Conservation (phyloP, 768 basidiomycete genomes). For the Boletus insuetus region DNA sequence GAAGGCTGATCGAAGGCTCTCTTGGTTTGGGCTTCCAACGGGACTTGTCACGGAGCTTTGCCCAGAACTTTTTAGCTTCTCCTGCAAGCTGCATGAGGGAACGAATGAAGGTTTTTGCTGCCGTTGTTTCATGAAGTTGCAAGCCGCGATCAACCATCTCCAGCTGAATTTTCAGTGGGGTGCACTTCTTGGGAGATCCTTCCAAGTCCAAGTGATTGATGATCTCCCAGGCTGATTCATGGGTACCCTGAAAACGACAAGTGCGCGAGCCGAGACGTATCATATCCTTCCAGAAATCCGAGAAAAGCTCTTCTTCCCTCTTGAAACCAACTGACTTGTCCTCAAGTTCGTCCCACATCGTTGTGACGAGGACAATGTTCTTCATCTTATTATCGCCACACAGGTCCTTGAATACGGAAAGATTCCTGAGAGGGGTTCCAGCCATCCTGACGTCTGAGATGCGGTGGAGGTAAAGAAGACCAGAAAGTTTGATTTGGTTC, state of each 20-base stretch:
- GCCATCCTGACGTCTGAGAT: background rate
- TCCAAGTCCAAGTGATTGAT: background rate
- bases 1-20: too few relatives aligned
- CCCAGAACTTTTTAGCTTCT: slow-evolving; percentile 13
- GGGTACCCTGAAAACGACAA: too few relatives aligned
- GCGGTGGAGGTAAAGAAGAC: too few relatives aligned
- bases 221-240: background rate
- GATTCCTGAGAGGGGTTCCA: slow-evolving; percentile 6
- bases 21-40: background rate
- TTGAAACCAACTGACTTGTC: too few relatives aligned
- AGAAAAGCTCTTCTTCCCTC: too few relatives aligned
- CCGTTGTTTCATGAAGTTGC: slow-evolving; percentile 12
- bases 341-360: slow-evolving; percentile 5
- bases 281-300: too few relatives aligned
- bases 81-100: background rate
- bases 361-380: slow-evolving; percentile 19
- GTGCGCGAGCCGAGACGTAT: too few relatives aligned
- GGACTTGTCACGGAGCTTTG: background rate
- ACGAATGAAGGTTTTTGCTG: slow-evolving; percentile 13
- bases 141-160: slow-evolving; percentile 17
- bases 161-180: slow-evolving; percentile 13
- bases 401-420: slow-evolving; percentile 1
- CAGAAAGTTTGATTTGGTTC: too few relatives aligned
- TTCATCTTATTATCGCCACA: slow-evolving; percentile 10
- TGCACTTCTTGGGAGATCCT: background rate